Evolutionary conservation across 2,329 filamentous ascomycete genomes (phyloP), one percentile per base, ranked within the genome.

Genomic region (Polychaeton citri): DNA sequence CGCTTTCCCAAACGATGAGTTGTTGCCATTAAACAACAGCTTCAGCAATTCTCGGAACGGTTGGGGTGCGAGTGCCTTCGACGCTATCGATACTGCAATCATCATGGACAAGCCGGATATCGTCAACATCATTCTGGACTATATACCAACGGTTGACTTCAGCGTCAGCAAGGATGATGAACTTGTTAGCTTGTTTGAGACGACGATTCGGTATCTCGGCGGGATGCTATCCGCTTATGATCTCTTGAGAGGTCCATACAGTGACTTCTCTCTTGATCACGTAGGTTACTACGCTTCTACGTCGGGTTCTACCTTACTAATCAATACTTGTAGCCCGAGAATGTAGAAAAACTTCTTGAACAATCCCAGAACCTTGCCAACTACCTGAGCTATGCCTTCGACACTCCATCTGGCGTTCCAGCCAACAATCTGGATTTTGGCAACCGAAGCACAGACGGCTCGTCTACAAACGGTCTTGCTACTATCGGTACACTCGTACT

Each of bases 191-290:
- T 60, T 94, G 6, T 94, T 94, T 50, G 86, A 94, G 60, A 92
- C 84, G 0, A 94, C 83, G 0, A 93, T 94, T 51, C 77, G 86
- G 19, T 93, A 93, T 50, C 62, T 94, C 1, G 86, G 74, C 7
- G 86, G 85, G 12, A 67, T 94, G 48, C 53, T 94, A 6, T 81
- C 85, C 2, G 82, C 68, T 3, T 79, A 82, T 47, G 80, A 84
- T 52, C 67, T 94, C 33, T 62, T 93, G 32, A 77, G 64, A 1
- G 81, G 81, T 0, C 79, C 80, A 28, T 28, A 28, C 7, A 28
- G 24, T 7, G 24, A 28, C 15, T 7, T 28, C 12, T 28, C 24
- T 28, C 7, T 28, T 5, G 24, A 28, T 7, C 24, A 28, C 15
- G 24, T 28, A 7, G 15, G 24, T 28, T 7, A 15, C n/a, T n/a